Conservation (phyloP, 192 early-diverging fungal species). For the Mortierella alpina region DNA sequence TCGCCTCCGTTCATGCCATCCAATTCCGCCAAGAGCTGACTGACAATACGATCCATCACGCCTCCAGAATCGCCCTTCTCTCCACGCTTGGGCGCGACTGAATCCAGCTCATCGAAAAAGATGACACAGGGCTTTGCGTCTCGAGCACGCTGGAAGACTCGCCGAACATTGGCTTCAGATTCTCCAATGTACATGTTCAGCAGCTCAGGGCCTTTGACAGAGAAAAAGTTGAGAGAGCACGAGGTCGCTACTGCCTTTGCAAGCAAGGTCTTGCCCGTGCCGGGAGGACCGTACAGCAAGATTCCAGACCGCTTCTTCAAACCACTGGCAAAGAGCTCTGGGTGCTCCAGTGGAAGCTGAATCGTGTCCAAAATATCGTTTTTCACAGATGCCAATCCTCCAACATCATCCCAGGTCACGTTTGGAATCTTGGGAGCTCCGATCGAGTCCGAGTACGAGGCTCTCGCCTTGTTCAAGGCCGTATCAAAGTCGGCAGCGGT, state of each 20-base stretch:
- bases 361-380: conserved; percentile 96
- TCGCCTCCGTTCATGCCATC: conserved; percentile 87
- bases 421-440: conserved; percentile 98
- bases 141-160: conserved; percentile 95
- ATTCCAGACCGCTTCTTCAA: conserved; percentile 95
- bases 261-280: conserved; percentile 97
- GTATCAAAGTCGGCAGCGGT: conserved; percentile 83
- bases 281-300: conserved; percentile 96
- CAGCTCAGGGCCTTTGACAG: conserved; percentile 97
- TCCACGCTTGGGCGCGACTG: conserved; percentile 96
- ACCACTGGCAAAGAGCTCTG: conserved; percentile 95
- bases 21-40: conserved; percentile 94
- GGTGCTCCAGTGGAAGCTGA: conserved; percentile 93
- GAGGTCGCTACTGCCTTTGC: conserved; percentile 99
- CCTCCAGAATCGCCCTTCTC: conserved; percentile 98
- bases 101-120: conserved; percentile 99
- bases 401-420: conserved; percentile 98
- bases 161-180: conserved; percentile 96
- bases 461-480: conserved; percentile 82
- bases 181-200: conserved; percentile 99
- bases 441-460: conserved; percentile 89
- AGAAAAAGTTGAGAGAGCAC: conserved; percentile 97
- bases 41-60: conserved; percentile 99
- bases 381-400: conserved; percentile 93
- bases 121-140: conserved; percentile 98